Base-by-base conservation (phyloP, 805 yeast genomes). In the Yarrowia hollandica region DNA sequence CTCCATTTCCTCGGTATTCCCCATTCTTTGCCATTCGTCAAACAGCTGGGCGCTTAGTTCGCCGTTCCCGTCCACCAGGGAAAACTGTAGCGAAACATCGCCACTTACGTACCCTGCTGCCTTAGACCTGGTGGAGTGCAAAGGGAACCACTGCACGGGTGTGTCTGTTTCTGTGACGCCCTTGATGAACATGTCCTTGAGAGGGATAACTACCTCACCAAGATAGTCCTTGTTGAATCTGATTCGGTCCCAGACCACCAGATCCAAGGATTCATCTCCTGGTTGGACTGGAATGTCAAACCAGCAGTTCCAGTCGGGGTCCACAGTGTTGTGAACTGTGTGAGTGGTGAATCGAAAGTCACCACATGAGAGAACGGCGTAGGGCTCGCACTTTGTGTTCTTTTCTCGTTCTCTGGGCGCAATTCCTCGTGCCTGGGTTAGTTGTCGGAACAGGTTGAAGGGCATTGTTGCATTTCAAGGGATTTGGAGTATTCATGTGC, bases 241-340 rank as follows among this genome's bases (percentile, higher is more conserved):
- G 59, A 35, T 25, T 1, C 55, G 28, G 14, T 59, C 61, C 59
- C 61, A 48, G 33, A 48, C 28, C 22, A 48, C 59, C n/a, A 55
- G 57, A 66, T 14, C 66, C 67, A 10, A 65, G 64, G 39, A 58
- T 67, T 14, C 73, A 69, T 54, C 66, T 61, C n/a, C 62, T 57
- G 67, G 68, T 5, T 62, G 60, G 23, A 71, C 28, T 4, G 87
- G 84, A 64, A 89, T 71, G 4, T 76, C 77, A 21, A 81, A 74
- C 7, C 74, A 70, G 65, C 88, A 94, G 68, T 88, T 84, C 91
- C 94, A 90, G 10, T 77, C 78, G 15, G 96, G 96, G 60, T 82
- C 76, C 64, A 87, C 74, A 0, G 88, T 82, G 68, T 82, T 86
- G 72, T 85, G 85, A 61, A 82, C 75, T 59, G 79, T 79, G 88